Evolutionary conservation across 31 red algal genomes (phyloP), one percentile per base, ranked within the genome.

Genomic region (Endocladia muricata): DNA sequence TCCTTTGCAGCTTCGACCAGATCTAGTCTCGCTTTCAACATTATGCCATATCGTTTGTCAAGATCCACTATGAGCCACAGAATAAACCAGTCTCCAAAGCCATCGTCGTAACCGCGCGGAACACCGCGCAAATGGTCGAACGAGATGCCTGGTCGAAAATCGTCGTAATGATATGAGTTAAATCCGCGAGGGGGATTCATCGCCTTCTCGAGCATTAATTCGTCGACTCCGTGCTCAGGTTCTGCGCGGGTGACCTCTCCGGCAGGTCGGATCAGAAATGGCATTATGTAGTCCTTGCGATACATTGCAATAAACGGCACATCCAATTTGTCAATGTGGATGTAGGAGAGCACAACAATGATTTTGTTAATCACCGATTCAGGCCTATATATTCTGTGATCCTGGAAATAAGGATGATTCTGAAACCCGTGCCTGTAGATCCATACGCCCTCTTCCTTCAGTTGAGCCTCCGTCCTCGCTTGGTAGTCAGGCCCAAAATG

Each of bases 221-320:
- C 66, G 11, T 44, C 19, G 7, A 79, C 66, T 8, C 73, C 40
- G 32, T 3, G 13, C 33, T 26, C 21, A 1, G 77, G 56, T 2
- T 70, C 8, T 8, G 52, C 55, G 1, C 76, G 69, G 8, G 70
- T 26, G 22, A 74, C 34, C 62, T 90, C 86, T 15, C 76, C 86
- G 40, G 68, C 44, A 23, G 56, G 37, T 19, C 56, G 69, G 15
- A 96, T 60, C 21, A 96, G 67, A 37, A 81, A 79, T 9, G 78
- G 77, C 47, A 52, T 73, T 34, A 96, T 71, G 42, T 79, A 89
- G 28, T 96, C 77, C 73, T 85, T 78, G 7, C 93, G 73, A 42
- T 96, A 96, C 69, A 90, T 60, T 2, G 93, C 93, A 71, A 96
- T 91, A 34, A 96, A 96, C 15, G 93, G 85, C 74, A 96, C 88